Evolutionary conservation across 805 yeast genomes (phyloP).

Genomic region (Ogataea neopini): DNA sequence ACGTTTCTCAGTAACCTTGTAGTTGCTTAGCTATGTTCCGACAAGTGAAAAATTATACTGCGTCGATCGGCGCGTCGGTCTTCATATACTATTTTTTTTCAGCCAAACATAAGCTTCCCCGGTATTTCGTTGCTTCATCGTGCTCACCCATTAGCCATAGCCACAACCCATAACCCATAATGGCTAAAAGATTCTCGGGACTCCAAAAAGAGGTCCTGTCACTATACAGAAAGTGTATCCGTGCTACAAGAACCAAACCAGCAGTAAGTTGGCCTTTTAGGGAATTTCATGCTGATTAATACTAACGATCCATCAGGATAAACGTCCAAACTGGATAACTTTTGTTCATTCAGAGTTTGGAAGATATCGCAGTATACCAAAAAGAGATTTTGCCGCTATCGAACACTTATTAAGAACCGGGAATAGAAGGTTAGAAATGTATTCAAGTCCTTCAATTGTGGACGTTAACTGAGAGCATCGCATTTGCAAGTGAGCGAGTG

Average conservation of each 20-base stretch:
- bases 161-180: no score
- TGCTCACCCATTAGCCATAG: no score
- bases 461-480: slow-evolving; percentile 64
- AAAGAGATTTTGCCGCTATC: slow-evolving; percentile 80
- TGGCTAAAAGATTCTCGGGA: slow-evolving; percentile 39
- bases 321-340: slow-evolving; percentile 33
- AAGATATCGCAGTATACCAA: slow-evolving; percentile 56
- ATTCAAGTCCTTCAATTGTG: slow-evolving; percentile 67
- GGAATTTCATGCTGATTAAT: background rate
- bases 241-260: slow-evolving; percentile 50
- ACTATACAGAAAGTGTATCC: slow-evolving; percentile 48
- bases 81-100: no score
- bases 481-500: no score
- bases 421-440: slow-evolving; percentile 67
- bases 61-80: slow-evolving; percentile 4
- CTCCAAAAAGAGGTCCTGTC: slow-evolving; percentile 53
- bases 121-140: no score
- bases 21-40: no score
- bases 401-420: slow-evolving; percentile 85
- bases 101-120: no score
- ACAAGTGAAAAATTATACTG: background rate
- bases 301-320: slow-evolving; percentile 25
- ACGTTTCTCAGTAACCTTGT: no score
- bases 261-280: slow-evolving; percentile 36
- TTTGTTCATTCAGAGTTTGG: slow-evolving; percentile 56